These are phyloP conservation scores for Septoria linicola DNA, from an alignment of 2,329 filamentous ascomycete species.

Conservation along the genomic window DNA sequence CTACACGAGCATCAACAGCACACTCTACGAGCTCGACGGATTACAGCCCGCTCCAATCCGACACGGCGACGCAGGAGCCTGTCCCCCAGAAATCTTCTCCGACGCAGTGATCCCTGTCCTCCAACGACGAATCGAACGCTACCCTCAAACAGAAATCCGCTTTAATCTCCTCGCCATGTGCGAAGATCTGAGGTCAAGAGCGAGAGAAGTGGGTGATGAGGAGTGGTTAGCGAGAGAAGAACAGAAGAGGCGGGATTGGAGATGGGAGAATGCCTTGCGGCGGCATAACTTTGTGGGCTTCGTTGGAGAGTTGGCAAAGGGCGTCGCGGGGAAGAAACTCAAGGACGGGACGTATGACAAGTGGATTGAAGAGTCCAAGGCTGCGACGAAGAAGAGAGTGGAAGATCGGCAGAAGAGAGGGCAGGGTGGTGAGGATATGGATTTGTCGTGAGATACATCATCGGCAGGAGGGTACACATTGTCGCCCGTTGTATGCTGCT, in stretches of 20 bases:
- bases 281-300: conserved; percentile 97
- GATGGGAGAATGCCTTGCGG: conserved; percentile 90
- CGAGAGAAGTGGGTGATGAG: conserved; percentile 76
- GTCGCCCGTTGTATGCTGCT: too few species aligned
- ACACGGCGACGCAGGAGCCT: conserved; percentile 70
- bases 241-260: conserved; percentile 80
- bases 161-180: conserved; percentile 97
- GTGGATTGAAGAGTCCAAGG: conserved; percentile 70
- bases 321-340: conserved; percentile 74
- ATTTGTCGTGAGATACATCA: conserved; percentile 31
- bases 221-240: conserved; percentile 78
- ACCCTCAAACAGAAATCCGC: conserved; percentile 82
- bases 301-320: conserved; percentile 84
- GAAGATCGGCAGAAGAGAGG: conserved; percentile 48
- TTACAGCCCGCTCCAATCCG: conserved; percentile 89
- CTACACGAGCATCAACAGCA: conserved; percentile 77
- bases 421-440: conserved; percentile 42
- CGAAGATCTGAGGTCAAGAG: conserved; percentile 73
- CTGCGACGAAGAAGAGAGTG: conserved; percentile 53
- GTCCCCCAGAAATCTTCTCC: conserved; percentile 69
- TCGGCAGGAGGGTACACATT: too few species aligned
- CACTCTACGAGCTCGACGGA: conserved; percentile 91
- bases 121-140: conserved; percentile 76
- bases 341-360: conserved; percentile 64
- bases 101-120: conserved; percentile 82